These are phyloP conservation scores for Rhynchospora pubera DNA, from an alignment of 176 grass and related monocot species.

Conservation along the genomic window DNA sequence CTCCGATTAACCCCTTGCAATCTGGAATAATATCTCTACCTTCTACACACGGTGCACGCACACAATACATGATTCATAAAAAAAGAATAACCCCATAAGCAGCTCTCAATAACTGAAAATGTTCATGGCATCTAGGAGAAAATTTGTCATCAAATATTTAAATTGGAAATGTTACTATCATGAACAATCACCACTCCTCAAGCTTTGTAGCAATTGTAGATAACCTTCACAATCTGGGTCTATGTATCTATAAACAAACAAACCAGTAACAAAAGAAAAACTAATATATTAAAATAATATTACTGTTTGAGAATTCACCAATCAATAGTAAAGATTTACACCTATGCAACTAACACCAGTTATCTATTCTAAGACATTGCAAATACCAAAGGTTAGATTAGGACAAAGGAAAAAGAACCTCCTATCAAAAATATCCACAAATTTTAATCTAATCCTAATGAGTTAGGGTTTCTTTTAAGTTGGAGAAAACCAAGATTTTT, in stretches of 20 bases:
- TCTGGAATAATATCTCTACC: too few relatives aligned
- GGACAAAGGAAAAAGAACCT: neutral
- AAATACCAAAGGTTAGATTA: neutral
- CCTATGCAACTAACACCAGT: neutral
- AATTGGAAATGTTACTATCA: conserved; percentile 19
- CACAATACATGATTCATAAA: too few relatives aligned
- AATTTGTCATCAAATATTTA: neutral
- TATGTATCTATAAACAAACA: conserved; percentile 46
- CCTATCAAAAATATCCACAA: neutral
- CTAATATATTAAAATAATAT: neutral
- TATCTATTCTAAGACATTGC: neutral
- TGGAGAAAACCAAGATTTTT: neutral
- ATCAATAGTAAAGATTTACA: neutral
- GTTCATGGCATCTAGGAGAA: too few relatives aligned
- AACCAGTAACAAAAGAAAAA: neutral
- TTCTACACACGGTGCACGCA: too few relatives aligned
- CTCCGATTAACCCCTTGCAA: too few relatives aligned
- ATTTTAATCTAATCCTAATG: neutral
- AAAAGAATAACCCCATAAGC: too few relatives aligned
- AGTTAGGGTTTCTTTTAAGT: neutral
- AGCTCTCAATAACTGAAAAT: too few relatives aligned
- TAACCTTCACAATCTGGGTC: conserved; percentile 56
- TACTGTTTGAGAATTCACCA: neutral
- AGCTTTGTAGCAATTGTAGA: conserved; percentile 58
- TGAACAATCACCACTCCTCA: conserved; percentile 76